Base-by-base conservation (phyloP, 352 stramenopile genomes). In the Salisapilia sapeloensis region DNA sequence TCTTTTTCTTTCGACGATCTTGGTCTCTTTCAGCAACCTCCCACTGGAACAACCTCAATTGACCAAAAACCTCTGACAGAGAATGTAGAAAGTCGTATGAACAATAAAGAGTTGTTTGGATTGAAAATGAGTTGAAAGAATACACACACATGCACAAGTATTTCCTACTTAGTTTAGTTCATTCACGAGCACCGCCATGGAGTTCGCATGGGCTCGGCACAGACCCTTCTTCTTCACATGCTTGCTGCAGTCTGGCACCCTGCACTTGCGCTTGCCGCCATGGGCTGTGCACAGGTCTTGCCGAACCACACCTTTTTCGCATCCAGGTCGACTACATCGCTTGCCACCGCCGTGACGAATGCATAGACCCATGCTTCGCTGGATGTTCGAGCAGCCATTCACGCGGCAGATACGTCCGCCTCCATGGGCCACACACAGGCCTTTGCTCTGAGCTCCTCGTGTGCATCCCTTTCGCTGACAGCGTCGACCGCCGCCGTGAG, bases 241-340 rank as follows among this genome's bases (percentile, higher is more conserved):
- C 50, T 86, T 86, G 32, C 56, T 81, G 60, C 70, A 86, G 16
- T 81, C 64, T 3, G 71, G 56, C 23, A 86, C 56, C 18, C 60
- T 63, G 35, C 70, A 86, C 46, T 86, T 86, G 46, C 67, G 66
- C 43, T 86, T 86, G 39, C 70, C 78, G 7, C 78, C 78, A 36
- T 93, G 78, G 14, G 72, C 74, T 16, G 75, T 90, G 51, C 75
- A 90, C 43, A 90, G 42, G 27, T 85, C 72, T 50, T 86, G 74
- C 10, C 75, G 69, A 34, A 87, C 71, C n/a, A 85, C 75, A 13
- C 75, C 74, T 36, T 85, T 90, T 31, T 82, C 61, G 29, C 75
- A 90, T 18, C 67, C 70, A 9, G 71, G 53, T 35, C 86, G 56
- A 23, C 60, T 60, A 43, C 60, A 76, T 5, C 60, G 51, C 31